Evolutionary conservation across 1,284 basidiomycete genomes (phyloP).

Genomic region (Sanguinoderma infundibulare): DNA sequence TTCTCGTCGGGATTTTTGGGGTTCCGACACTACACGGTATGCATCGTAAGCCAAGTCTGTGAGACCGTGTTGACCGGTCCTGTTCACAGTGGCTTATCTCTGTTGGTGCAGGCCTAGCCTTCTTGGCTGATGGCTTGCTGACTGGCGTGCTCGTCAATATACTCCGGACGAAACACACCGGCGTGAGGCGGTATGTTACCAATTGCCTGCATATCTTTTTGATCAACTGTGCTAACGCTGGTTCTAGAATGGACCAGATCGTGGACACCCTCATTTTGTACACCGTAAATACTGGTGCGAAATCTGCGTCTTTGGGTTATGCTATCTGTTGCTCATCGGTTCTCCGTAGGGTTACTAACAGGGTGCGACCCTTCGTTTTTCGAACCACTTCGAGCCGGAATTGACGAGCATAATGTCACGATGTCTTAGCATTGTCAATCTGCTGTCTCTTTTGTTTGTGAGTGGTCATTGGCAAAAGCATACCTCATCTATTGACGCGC

Average conservation of each 20-base stretch:
- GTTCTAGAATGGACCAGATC: conserved; percentile 8
- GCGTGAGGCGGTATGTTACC: conserved; percentile 4
- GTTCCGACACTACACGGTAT: background rate
- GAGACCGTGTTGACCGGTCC: background rate
- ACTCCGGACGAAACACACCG: background rate
- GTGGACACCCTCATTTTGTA: conserved; percentile 12
- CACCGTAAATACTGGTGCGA: conserved; percentile 14
- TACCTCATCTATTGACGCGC: background rate
- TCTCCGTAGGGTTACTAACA: conserved; percentile 5
- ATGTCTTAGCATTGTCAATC: conserved; percentile 1
- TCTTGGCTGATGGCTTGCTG: background rate
- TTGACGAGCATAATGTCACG: background rate
- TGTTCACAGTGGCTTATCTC: conserved; percentile 6
- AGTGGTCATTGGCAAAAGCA: background rate
- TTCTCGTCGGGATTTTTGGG: background rate
- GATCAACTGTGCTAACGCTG: background rate
- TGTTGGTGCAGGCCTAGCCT: background rate
- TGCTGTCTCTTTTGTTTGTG: conserved; percentile 7
- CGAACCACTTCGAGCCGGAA: too few relatives aligned
- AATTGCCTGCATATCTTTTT: too few relatives aligned
- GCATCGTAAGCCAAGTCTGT: background rate
- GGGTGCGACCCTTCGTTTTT: background rate
- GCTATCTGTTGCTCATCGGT: background rate
- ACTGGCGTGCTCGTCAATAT: conserved; percentile 2
- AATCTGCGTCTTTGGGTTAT: background rate